Conservation (phyloP, 306 rosid genomes). For the Vigna nakashimae region DNA sequence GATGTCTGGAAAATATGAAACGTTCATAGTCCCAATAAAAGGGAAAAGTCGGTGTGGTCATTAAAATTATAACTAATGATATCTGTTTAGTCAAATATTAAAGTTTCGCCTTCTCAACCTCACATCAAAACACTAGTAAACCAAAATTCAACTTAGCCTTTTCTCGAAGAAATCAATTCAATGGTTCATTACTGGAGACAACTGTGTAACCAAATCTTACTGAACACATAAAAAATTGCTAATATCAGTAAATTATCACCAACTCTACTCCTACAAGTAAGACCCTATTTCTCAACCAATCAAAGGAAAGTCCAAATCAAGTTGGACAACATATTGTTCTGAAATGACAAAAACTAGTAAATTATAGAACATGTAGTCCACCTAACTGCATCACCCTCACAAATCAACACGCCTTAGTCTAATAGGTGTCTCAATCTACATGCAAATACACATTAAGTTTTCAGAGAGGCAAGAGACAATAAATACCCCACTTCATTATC, state of each 20-base stretch:
- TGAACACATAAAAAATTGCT: constrained; percentile 16
- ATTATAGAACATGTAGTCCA: background rate
- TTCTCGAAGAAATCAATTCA: constrained; percentile 7
- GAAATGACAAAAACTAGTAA: constrained; percentile 31
- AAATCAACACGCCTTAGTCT: constrained; percentile 7
- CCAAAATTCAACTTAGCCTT: constrained; percentile 19
- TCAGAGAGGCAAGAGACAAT: constrained; percentile 40
- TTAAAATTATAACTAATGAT: background rate
- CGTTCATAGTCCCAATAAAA: constrained; percentile 6
- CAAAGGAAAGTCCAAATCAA: constrained; percentile 35
- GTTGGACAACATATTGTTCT: constrained; percentile 33
- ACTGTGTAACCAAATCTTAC: constrained; percentile 28
- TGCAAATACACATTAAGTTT: constrained; percentile 30
- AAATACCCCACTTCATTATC: constrained; percentile 22
- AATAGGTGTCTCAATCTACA: constrained; percentile 39
- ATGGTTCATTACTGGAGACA: constrained; percentile 16
- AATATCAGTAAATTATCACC: constrained; percentile 3
- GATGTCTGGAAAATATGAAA: constrained; percentile 8
- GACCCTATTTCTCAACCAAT: background rate
- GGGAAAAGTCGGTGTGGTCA: background rate
- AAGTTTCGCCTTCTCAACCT: background rate
- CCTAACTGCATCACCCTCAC: constrained; percentile 21
- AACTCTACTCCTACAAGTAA: background rate
- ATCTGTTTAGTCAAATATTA: background rate
- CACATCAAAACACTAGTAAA: constrained; percentile 14